Base-by-base conservation (phyloP, 805 yeast genomes). In the Ogataea methanolica region DNA sequence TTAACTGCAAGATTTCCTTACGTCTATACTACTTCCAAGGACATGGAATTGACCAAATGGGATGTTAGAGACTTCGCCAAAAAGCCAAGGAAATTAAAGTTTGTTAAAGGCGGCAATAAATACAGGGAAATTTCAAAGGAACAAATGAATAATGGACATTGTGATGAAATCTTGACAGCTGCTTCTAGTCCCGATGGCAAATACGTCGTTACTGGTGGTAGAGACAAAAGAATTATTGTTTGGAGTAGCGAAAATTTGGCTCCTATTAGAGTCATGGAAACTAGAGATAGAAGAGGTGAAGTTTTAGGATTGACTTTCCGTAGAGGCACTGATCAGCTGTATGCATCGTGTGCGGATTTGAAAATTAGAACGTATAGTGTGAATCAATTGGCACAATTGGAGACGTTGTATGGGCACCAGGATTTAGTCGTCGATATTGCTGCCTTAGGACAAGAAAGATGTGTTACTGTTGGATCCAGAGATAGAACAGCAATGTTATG, bases 401-500 rank as follows among this genome's bases (percentile, higher is more conserved):
- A 94, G 70, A 84, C 88, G 5, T 71, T 94, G 41, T 94, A 88
- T 63, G 99, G 99, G 2, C 99, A 94, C 68, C 98, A 94, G 70
- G 99, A 94, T 62, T 72, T 79, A 46, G 91, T 92, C 40, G 76
- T 79, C 39, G 97, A 84, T 60, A 83, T 94, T 45, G 71, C 89
- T 21, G 89, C 97, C 0, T 71, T 94, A 51, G 79, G 80, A 9
- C 82, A 83, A 65, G 98, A 94, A 62, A 80, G 97, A 49, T 94
- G 99, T 72, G 91, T 94, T 16, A 88, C 96, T 23, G 98, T 92
- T 33, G 99, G 99, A 16, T 76, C 96, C 3, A 80, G 98, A 58
- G 99, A 94, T 68, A 83, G 95, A 59, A 88, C 97, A 5, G 97
- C 92, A 9, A 85, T 95, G 84, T 73, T 88, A 58, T 94, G 99